Evolutionary conservation across 257 asterid species (phyloP).

Genomic region (Petunia secreta): DNA sequence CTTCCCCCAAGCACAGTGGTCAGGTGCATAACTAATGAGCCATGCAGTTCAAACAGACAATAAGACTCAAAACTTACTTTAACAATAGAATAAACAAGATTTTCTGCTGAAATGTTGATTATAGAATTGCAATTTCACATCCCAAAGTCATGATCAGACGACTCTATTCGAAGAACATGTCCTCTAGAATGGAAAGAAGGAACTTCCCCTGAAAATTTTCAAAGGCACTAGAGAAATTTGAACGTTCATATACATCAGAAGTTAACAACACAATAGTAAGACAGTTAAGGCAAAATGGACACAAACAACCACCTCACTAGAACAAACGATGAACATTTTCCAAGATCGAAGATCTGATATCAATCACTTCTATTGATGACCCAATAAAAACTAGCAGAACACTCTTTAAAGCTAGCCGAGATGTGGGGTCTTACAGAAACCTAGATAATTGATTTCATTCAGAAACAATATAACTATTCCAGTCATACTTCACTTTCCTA

Average conservation of each 20-base stretch:
- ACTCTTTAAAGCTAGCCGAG: neutral
- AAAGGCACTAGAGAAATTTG: slow-evolving; percentile 5
- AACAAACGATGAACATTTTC: slow-evolving; percentile 12
- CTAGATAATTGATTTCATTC: neutral
- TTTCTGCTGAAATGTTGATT: neutral
- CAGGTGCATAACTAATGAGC: slow-evolving; percentile 1
- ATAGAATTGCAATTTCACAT: neutral
- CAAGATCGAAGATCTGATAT: slow-evolving; percentile 5
- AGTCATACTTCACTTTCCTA: slow-evolving; percentile 19
- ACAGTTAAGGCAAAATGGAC: neutral
- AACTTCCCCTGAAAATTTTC: neutral
- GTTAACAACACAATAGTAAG: slow-evolving; percentile 5
- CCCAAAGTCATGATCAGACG: neutral
- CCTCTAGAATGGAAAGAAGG: neutral
- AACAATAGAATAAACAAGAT: neutral
- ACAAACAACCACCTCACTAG: no score
- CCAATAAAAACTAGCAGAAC: neutral
- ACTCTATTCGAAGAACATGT: slow-evolving; percentile 9
- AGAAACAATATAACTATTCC: neutral
- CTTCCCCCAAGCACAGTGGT: slow-evolving; percentile 3
- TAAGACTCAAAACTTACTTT: slow-evolving; percentile 3
- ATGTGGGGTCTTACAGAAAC: neutral
- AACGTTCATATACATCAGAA: neutral
- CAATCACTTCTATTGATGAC: slow-evolving; percentile 1
- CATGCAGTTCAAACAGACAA: neutral